A percentile compares a stretch with the other conserved stretches of the same genome.
Evolutionary conservation across 371 early-diverging fungal species (phyloP).

Genomic region (Rhizopus arrhizus): DNA sequence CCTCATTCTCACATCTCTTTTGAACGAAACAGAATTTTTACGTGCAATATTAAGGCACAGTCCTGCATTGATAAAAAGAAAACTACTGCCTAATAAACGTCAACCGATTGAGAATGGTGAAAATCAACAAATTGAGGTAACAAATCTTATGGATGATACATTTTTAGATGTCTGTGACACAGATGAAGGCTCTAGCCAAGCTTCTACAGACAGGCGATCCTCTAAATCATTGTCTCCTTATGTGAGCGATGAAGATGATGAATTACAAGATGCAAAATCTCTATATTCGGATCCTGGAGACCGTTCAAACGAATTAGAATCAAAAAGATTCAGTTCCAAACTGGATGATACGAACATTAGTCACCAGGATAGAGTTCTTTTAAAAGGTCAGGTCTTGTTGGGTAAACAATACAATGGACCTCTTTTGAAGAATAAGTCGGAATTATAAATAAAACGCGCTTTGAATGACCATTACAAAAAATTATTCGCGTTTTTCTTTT

Average conservation of each 20-base stretch:
- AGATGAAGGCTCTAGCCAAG: not conserved
- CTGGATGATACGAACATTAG: no score
- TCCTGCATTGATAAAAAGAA: slow-evolving; percentile 12
- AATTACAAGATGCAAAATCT: slow-evolving; percentile 7
- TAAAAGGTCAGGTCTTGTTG: slow-evolving; percentile 22
- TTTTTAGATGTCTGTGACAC: not conserved
- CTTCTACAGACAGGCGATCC: not conserved
- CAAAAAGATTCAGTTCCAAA: not conserved
- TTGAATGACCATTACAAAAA: not conserved
- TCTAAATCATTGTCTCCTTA: slow-evolving; percentile 11
- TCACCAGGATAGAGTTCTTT: not conserved
- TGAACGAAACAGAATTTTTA: slow-evolving; percentile 8
- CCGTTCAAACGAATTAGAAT: not conserved
- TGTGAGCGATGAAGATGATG: slow-evolving; percentile 11
- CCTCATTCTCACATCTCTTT: not conserved
- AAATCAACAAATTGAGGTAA: not conserved
- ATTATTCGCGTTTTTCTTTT: not conserved
- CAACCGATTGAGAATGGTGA: not conserved
- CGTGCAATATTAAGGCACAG: slow-evolving; percentile 17
- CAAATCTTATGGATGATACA: slow-evolving; percentile 2
- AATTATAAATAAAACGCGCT: not conserved
- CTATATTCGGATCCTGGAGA: slow-evolving; percentile 17
- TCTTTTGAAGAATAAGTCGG: not conserved
- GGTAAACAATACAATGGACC: slow-evolving; percentile 19
- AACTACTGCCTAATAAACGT: slow-evolving; percentile 8